Conservation (phyloP, 2,329 filamentous ascomycete species). For the Phialemoniopsis sp. region DNA sequence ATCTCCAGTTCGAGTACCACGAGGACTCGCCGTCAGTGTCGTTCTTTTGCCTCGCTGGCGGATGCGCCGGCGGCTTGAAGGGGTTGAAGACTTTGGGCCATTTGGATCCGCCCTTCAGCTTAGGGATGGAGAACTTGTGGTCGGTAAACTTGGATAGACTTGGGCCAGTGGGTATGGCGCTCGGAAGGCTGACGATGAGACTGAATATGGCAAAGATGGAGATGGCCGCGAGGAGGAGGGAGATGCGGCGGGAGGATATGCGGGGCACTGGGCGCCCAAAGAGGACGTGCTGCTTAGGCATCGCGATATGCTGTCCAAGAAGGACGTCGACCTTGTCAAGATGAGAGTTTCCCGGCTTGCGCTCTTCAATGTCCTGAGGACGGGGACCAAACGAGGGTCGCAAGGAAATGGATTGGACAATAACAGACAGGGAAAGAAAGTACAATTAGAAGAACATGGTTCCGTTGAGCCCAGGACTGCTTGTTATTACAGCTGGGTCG, state of each 20-base stretch:
- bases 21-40: conserved; percentile 73
- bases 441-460: too few relatives aligned
- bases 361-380: too few relatives aligned
- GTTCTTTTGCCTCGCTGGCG: conserved; percentile 70
- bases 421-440: too few relatives aligned
- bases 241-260: conserved; percentile 47
- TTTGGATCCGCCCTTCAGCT: conserved; percentile 34
- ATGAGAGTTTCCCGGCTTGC: too few relatives aligned
- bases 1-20: conserved; percentile 89
- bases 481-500: too few relatives aligned
- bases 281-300: conserved; percentile 42
- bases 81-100: conserved; percentile 55
- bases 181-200: conserved; percentile 48
- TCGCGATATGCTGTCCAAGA: conserved; percentile 14
- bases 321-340: too few relatives aligned
- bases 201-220: conserved; percentile 49
- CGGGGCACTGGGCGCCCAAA: conserved; percentile 46
- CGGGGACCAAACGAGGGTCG: too few relatives aligned
- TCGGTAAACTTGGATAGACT: conserved; percentile 45
- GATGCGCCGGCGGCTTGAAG: conserved; percentile 66
- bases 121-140: conserved; percentile 44
- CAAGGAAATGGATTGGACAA: too few relatives aligned
- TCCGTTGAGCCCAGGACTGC: too few relatives aligned
- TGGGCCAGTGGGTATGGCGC: conserved; percentile 40
- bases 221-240: conserved; percentile 44